Evolutionary conservation across 495 filamentous ascomycete genomes (phyloP), one percentile per base, ranked within the genome.

Genomic region (Usnea hakonensis): DNA sequence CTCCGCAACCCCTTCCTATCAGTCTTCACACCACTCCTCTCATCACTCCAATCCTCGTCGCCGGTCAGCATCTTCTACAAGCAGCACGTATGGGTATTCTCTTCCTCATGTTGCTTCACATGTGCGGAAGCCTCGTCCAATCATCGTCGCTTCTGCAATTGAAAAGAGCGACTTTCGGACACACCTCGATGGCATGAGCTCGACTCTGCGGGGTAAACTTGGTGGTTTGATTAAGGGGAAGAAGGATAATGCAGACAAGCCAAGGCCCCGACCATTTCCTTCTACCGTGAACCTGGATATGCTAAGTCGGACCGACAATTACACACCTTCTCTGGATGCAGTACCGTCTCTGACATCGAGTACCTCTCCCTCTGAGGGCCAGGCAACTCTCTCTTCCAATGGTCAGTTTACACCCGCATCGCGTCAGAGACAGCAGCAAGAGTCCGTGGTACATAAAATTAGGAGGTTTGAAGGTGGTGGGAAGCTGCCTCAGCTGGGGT

Each of bases 121-220:
- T 26, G 64, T 69, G 55, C 68, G 67, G 46, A 70, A 70, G 57
- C 68, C 68, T 50, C 63, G 68, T 16, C 68, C 68, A 17, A 70
- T 70, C 38, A 65, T 70, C 43, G 64, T 70, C 23, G 68, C 68
- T 32, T 70, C 68, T 26, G 68, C 68, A 19, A 70, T 70, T 28
- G 68, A 70, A 54, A 70, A 70, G 48, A 68, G 66, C 50, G 68
- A 70, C 30, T 70, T 70, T 37, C 52, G 68, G 38, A 70, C 68
- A 6, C 68, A 70, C 56, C 62, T 70, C 11, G 68, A 70, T 70
- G 68, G 68, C 55, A 70, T 70, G 68, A 70, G 68, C 58, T 65
- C 68, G 28, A 70, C 43, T 40, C 61, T 70, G 46, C 65, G 68
- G n/a, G 68, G 68, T 2, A 70, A 70, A 50, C 55, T 70, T 14